Conservation (phyloP, 768 basidiomycete genomes). For the Tulasnella sp. region DNA sequence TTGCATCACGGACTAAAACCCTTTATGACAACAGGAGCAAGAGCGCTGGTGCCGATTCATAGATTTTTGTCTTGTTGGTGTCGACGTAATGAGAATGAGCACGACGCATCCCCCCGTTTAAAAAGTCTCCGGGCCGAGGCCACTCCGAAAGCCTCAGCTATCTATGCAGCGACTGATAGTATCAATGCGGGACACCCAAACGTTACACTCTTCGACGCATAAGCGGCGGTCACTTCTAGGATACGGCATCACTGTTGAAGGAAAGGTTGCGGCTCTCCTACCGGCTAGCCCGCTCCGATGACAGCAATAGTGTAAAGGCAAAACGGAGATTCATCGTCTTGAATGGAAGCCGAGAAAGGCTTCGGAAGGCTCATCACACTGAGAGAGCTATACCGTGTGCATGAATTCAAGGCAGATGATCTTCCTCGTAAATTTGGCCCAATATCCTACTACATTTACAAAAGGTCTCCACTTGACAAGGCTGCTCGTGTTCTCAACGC, state of each 20-base stretch:
- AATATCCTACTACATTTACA: neutral
- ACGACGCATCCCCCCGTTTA: neutral
- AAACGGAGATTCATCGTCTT: no score
- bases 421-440: neutral
- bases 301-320: no score
- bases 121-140: neutral
- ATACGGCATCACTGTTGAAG: neutral
- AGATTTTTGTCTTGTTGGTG: neutral
- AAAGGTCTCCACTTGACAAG: neutral
- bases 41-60: neutral
- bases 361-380: neutral
- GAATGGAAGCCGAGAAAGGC: neutral
- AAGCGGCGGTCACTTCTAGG: neutral
- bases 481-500: neutral
- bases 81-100: conserved; percentile 11
- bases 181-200: neutral
- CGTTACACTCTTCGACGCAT: neutral
- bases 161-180: neutral
- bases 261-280: neutral
- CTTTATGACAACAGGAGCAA: neutral
- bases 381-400: neutral
- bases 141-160: neutral
- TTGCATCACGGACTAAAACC: neutral
- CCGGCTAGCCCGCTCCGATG: no score
- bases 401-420: neutral